These are phyloP conservation scores for Heterobasidion irregulare DNA, from an alignment of 1,284 basidiomycete genomes.

Conservation along the genomic window DNA sequence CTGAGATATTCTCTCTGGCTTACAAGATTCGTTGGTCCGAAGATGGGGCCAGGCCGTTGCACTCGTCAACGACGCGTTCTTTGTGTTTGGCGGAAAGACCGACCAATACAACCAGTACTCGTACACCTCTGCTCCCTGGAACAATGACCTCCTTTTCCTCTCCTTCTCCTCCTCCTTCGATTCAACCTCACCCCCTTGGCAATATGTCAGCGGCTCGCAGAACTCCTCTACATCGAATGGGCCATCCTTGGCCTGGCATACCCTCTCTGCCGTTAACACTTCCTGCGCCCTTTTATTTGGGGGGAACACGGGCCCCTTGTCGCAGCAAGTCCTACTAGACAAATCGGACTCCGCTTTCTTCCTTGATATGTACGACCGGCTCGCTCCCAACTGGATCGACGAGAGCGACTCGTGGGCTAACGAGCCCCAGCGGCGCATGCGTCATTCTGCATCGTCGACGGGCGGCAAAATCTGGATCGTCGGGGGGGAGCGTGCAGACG, in stretches of 20 bases:
- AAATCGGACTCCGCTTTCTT: conserved; percentile 56
- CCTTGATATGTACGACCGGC: conserved; percentile 33
- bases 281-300: conserved; percentile 61
- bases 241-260: conserved; percentile 74
- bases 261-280: conserved; percentile 55
- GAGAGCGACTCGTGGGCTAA: conserved; percentile 48
- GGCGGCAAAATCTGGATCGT: conserved; percentile 51
- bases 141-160: conserved; percentile 61
- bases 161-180: conserved; percentile 55
- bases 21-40: background rate
- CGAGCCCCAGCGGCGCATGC: conserved; percentile 67
- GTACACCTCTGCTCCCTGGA: conserved; percentile 69
- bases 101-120: conserved; percentile 60
- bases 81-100: conserved; percentile 73
- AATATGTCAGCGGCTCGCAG: conserved; percentile 38
- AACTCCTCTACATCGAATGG: conserved; percentile 36
- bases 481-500: conserved; percentile 73
- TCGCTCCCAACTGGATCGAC: conserved; percentile 35
- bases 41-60: conserved; percentile 81
- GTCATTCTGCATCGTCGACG: conserved; percentile 53
- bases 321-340: conserved; percentile 40
- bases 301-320: conserved; percentile 59
- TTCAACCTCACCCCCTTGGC: conserved; percentile 58
- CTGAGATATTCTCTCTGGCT: background rate
- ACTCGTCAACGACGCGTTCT: conserved; percentile 52